Evolutionary conservation across 495 filamentous ascomycete genomes (phyloP).

Genomic region (Penicillium waksmanii): DNA sequence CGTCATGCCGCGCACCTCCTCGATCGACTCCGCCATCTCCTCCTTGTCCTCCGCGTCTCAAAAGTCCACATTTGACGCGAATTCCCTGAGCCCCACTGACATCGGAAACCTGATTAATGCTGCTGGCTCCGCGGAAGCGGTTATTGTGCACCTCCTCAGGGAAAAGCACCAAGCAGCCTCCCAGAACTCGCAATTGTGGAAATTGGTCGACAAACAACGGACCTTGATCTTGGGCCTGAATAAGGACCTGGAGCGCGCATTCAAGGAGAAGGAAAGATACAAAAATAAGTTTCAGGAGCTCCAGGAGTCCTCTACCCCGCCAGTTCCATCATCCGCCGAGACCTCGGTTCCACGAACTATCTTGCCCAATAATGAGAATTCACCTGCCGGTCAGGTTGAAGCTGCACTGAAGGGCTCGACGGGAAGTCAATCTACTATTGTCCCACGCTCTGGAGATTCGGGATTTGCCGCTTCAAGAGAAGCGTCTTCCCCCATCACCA

Average conservation of each 20-base stretch:
- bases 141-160: slow-evolving; percentile 84
- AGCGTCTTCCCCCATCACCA: slow-evolving; percentile 16
- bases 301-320: slow-evolving; percentile 49
- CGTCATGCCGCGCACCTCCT: slow-evolving; percentile 75
- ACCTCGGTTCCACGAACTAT: slow-evolving; percentile 18
- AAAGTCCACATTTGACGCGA: slow-evolving; percentile 65
- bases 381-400: slow-evolving; percentile 3
- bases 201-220: slow-evolving; percentile 93
- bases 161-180: slow-evolving; percentile 87
- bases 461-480: slow-evolving; percentile 3
- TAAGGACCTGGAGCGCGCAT: slow-evolving; percentile 86
- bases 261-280: slow-evolving; percentile 96
- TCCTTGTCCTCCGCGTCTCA: slow-evolving; percentile 73
- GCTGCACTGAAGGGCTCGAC: slow-evolving; percentile 5
- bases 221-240: slow-evolving; percentile 92
- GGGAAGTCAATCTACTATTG: not conserved
- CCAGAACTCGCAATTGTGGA: slow-evolving; percentile 93
- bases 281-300: slow-evolving; percentile 86
- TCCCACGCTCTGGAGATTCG: not conserved
- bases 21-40: slow-evolving; percentile 93
- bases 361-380: slow-evolving; percentile 1
- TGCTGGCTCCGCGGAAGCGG: slow-evolving; percentile 87
- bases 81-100: slow-evolving; percentile 56
- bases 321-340: slow-evolving; percentile 44
- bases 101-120: slow-evolving; percentile 74